Base-by-base conservation (phyloP, 495 filamentous ascomycete genomes). In the Clohesyomyces aquaticus region DNA sequence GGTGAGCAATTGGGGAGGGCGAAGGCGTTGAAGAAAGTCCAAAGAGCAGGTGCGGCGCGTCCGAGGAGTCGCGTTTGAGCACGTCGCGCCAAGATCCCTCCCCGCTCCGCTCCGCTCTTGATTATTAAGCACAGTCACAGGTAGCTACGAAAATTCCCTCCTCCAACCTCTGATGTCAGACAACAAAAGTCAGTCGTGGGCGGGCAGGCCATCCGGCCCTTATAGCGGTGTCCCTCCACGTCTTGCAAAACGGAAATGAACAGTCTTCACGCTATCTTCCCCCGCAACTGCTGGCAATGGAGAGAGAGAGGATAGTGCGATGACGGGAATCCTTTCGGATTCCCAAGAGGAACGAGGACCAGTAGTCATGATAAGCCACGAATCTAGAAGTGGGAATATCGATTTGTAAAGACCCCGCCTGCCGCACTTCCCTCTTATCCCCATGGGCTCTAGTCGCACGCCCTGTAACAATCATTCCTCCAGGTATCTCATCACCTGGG, bases 71-170 rank as follows among this genome's bases (percentile, higher is more conserved):
- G 45, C 16, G n/a, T 46, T 48, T 27, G 14, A 1, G 16, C 32
- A 57, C n/a, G 10, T 32, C 50, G 26, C 50, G 26, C 32, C 14
- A 38, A 38, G 6, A 38, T 38, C 29, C 50, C 50, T 2, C 10
- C 26, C 22, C 27, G 50, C 11, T 35, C 3, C 9, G 26, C 50
- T 23, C 50, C 50, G 32, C 50, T 18, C 25, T 21, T 53, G 50
- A 2, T 53, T 22, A 53, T 27, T 53, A 53, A 53, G 50, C 50
- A 53, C 50, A 32, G 2, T 22, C 27, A 6, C 23, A 14, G 22
- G 3, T 52, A 12, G 12, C 32, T 38, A 38, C 14, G 6, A 38
- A 38, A 38, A n/a, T 38, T 14, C 32, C 14, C 32, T 38, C 32
- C 14, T 38, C 14, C 32, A 6, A 6, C 32, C 14, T 38, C 32